Conservation (phyloP, 768 basidiomycete species). For the Mycena venus region DNA sequence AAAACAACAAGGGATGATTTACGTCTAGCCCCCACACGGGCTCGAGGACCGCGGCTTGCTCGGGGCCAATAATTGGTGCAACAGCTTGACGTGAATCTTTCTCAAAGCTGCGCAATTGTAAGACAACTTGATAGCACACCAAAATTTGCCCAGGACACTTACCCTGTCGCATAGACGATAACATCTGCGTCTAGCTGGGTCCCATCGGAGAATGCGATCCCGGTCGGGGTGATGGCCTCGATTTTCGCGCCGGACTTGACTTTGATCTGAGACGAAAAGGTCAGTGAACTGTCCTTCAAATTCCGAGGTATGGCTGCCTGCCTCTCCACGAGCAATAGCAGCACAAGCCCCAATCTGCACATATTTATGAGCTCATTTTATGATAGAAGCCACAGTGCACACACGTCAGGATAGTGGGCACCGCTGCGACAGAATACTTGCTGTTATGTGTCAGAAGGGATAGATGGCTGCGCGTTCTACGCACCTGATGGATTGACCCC, state of each 20-base stretch:
- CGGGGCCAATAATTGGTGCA: slow-evolving; percentile 19
- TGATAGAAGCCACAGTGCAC: background rate
- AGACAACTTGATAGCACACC: background rate
- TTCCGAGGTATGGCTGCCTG: slow-evolving; percentile 45
- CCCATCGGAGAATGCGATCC: slow-evolving; percentile 57
- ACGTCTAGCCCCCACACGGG: slow-evolving; percentile 46
- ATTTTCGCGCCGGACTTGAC: slow-evolving; percentile 57
- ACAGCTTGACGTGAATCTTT: slow-evolving; percentile 30
- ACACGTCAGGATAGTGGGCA: slow-evolving; percentile 66
- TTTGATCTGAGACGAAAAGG: slow-evolving; percentile 50
- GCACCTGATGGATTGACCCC: slow-evolving; percentile 18
- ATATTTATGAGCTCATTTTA: background rate
- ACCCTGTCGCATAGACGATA: slow-evolving; percentile 64
- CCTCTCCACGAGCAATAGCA: slow-evolving; percentile 30
- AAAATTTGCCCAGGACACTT: slow-evolving; percentile 32
- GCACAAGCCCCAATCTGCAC: slow-evolving; percentile 30
- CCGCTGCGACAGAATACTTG: slow-evolving; percentile 47
- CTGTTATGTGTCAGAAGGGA: background rate
- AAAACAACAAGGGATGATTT: background rate
- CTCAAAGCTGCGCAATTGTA: slow-evolving; percentile 47
- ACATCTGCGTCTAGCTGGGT: slow-evolving; percentile 62
- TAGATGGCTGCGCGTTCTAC: no score
- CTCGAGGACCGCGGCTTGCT: slow-evolving; percentile 28
- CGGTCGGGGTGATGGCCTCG: slow-evolving; percentile 51
- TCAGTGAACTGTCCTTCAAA: slow-evolving; percentile 56